Evolutionary conservation across 1,139 yeast species (phyloP).

Genomic region (Suhomyces anneliseae): DNA sequence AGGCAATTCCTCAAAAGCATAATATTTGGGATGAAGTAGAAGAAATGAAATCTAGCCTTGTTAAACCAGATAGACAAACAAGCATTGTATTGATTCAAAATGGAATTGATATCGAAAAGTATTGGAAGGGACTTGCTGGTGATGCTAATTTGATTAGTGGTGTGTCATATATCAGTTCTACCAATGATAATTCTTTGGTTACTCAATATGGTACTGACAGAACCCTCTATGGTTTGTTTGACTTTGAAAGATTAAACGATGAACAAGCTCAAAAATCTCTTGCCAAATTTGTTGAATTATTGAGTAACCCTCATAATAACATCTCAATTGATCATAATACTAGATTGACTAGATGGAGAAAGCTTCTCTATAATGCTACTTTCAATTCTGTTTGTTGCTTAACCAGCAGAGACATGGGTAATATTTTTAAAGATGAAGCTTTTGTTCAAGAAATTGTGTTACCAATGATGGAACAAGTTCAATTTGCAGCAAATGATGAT

Average conservation of each 20-base stretch:
- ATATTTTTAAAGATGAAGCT: constrained; percentile 17
- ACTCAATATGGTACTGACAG: constrained; percentile 54
- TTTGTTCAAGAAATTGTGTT: constrained; percentile 18
- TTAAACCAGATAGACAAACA: constrained; percentile 25
- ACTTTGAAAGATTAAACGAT: constrained; percentile 14
- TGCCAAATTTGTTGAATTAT: constrained; percentile 49
- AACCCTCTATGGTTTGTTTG: constrained; percentile 56
- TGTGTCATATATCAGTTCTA: constrained; percentile 67
- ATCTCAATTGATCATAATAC: constrained; percentile 49
- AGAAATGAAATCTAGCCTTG: constrained; percentile 8
- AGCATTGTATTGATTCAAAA: constrained; percentile 68
- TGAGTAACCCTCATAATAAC: constrained; percentile 44
- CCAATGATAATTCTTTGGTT: constrained; percentile 53
- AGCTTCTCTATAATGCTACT: constrained; percentile 67
- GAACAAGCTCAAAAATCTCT: constrained; percentile 23
- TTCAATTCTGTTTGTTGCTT: constrained; percentile 63
- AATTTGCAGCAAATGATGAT: constrained; percentile 25
- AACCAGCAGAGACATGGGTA: constrained; percentile 50
- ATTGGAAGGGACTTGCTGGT: constrained; percentile 53
- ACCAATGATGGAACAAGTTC: constrained; percentile 29
- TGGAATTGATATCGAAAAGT: constrained; percentile 65
- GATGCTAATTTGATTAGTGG: constrained; percentile 50
- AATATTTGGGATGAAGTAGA: constrained; percentile 27
- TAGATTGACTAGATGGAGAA: constrained; percentile 65
- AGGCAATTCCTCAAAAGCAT: constrained; percentile 28